A percentile compares a stretch with the other conserved stretches of the same genome.
phyloP scores from a whole-genome alignment of 495 filamentous ascomycete species.

The Xylaria nigripes region DNA sequence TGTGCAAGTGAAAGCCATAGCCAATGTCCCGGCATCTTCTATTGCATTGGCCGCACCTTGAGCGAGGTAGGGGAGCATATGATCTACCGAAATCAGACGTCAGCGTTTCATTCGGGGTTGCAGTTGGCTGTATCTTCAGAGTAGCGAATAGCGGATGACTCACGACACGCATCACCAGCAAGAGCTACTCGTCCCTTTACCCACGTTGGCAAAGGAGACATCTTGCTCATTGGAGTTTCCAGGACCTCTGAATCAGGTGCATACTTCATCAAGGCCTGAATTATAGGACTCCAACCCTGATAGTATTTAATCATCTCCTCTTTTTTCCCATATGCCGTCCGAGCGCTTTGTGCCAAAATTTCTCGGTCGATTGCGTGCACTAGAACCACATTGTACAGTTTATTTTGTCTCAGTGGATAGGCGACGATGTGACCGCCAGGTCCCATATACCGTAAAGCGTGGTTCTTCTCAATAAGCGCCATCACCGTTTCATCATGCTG shows the following conservation, averaged over 20 bases:
- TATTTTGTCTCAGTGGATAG: conserved; percentile 16
- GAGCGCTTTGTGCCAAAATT: background rate
- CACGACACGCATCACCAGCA: conserved; percentile 6
- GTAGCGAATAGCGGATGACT: background rate
- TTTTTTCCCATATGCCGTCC: conserved; percentile 1
- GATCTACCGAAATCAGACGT: background rate
- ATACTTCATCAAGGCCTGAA: background rate
- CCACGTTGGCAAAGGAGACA: conserved; percentile 6
- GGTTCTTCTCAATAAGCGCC: conserved; percentile 30
- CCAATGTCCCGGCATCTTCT: conserved; percentile 19
- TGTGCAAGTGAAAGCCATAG: conserved; percentile 8
- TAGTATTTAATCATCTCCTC: conserved; percentile 2
- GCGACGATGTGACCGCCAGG: conserved; percentile 37
- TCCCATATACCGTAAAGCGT: conserved; percentile 38
- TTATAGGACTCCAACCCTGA: conserved; percentile 1
- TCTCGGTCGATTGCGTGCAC: conserved; percentile 1
- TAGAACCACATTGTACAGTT: conserved; percentile 17
- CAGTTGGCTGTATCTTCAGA: no score
- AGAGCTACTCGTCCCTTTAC: background rate
- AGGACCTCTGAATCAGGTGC: background rate
- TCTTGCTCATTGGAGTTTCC: conserved; percentile 4
- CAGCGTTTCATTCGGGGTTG: background rate
- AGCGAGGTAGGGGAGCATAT: conserved; percentile 9
- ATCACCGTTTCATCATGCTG: conserved; percentile 31
- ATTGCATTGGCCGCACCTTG: conserved; percentile 21